These are phyloP conservation scores for Backusella sp. DNA, from an alignment of 192 early-diverging fungal species.

Conservation along the genomic window DNA sequence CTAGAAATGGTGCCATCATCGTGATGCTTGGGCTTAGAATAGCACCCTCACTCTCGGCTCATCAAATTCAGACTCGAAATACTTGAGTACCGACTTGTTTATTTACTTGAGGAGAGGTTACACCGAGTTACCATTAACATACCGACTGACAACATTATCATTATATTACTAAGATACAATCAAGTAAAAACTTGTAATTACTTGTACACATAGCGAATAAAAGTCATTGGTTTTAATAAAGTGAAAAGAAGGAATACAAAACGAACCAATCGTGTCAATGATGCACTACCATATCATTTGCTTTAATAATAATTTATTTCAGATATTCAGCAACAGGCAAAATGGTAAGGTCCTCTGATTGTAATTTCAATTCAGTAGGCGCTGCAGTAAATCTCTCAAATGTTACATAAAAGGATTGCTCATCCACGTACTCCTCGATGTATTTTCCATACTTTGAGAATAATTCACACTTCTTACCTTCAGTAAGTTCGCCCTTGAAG, in stretches of 20 bases:
- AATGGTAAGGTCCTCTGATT: constrained; percentile 1
- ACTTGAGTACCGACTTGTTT: background rate
- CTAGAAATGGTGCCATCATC: no score
- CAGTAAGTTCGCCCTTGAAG: background rate
- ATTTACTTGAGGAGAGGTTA: no score
- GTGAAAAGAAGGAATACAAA: no score
- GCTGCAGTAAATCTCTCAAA: constrained; percentile 8
- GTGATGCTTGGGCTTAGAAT: no score
- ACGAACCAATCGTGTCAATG: background rate
- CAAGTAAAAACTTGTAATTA: background rate
- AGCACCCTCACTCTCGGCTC: no score
- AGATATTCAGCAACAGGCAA: background rate
- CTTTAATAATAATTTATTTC: constrained; percentile 1
- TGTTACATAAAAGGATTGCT: constrained; percentile 13
- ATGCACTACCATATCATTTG: background rate
- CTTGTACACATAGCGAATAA: background rate
- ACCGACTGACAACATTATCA: no score
- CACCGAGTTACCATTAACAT: background rate
- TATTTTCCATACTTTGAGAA: constrained; percentile 10
- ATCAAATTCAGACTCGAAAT: background rate
- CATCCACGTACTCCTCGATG: constrained; percentile 10
- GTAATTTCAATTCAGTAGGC: background rate
- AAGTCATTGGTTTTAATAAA: no score
- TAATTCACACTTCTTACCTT: background rate
- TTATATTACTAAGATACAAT: no score